Evolutionary conservation across 2,329 filamentous ascomycete genomes (phyloP), one percentile per base, ranked within the genome.

Genomic region (Colletotrichum sublineola): DNA sequence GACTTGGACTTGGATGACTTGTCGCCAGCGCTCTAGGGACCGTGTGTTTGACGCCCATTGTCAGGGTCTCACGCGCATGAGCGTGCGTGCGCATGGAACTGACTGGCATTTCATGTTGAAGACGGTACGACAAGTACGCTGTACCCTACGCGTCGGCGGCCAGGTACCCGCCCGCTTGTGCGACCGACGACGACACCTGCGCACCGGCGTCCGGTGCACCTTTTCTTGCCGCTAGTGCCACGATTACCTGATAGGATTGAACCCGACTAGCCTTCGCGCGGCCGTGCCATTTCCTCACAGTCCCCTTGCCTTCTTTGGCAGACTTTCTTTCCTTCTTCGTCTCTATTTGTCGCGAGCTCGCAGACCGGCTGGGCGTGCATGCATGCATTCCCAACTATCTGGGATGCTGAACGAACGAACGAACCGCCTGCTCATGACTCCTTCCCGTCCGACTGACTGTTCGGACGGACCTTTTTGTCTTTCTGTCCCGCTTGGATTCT

Each of bases 171-270:
- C 11, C 44, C 7, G 15, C 33, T 55, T 40, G 66, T 38, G n/a
- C 38, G 50, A 38, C 62, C 33, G 18, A 44, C 14, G 57, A 20
- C 8, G 63, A 63, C 64, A 44, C 65, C 64, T 55, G 66, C 66
- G 60, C 65, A 72, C 69, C 60, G 40, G 53, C 66, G 46, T 69
- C 69, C 58, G 69, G 64, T 71, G 40, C 68, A 67, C 53, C 53
- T 48, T 38, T 46, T 48, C 31, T 31, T 36, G 44, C 33, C 55
- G 31, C 20, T 65, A 66, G 60, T 69, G 69, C 66, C 60, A 69
- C 46, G 55, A 55, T 56, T 42, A 36, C 60, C 33, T 72, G 69
- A 64, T 66, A 64, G 69, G 69, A 72, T 65, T 65, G 69, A 69
- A 65, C 66, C 46, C 5, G 20, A 48, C 4, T n/a, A 12, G n/a